These are phyloP conservation scores for Kalaharituber pfeilii DNA, from an alignment of 2,329 filamentous ascomycete genomes.

Conservation along the genomic window DNA sequence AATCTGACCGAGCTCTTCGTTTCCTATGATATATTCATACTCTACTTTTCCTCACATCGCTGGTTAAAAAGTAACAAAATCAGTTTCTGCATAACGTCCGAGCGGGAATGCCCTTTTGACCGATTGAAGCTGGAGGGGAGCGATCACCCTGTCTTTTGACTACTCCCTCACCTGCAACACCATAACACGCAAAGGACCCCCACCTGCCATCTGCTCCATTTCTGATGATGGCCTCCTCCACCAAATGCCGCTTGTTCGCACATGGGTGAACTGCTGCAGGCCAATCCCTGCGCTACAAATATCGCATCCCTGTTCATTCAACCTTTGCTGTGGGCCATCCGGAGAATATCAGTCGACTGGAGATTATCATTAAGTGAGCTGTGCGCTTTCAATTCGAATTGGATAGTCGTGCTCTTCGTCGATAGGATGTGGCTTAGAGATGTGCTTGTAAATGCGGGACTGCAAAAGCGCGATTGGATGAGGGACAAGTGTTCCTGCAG, in stretches of 20 bases:
- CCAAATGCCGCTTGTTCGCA: slow-evolving; percentile 57
- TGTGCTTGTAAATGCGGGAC: slow-evolving; percentile 9
- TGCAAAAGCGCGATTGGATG: slow-evolving; percentile 16
- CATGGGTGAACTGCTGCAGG: slow-evolving; percentile 33
- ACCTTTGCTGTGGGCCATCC: slow-evolving; percentile 64
- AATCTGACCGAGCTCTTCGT: no score
- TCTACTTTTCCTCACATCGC: no score
- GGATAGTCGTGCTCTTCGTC: slow-evolving; percentile 10
- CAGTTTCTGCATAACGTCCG: neutral
- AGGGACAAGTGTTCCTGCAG: slow-evolving; percentile 15
- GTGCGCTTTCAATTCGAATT: slow-evolving; percentile 13
- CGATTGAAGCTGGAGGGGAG: neutral
- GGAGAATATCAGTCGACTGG: slow-evolving; percentile 74
- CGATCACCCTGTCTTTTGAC: neutral
- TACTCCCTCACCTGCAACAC: slow-evolving; percentile 32
- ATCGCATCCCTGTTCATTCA: slow-evolving; percentile 68
- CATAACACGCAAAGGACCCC: slow-evolving; percentile 77
- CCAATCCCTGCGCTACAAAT: slow-evolving; percentile 69
- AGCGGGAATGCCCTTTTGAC: neutral
- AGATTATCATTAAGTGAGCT: slow-evolving; percentile 29
- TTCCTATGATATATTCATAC: no score
- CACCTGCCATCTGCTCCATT: slow-evolving; percentile 38
- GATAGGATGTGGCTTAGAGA: neutral
- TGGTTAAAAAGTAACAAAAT: neutral
- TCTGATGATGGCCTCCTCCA: slow-evolving; percentile 28